Evolutionary conservation across 139 green algal genomes (phyloP), one percentile per base, ranked within the genome.

Genomic region (Diplosphaera chodatii): DNA sequence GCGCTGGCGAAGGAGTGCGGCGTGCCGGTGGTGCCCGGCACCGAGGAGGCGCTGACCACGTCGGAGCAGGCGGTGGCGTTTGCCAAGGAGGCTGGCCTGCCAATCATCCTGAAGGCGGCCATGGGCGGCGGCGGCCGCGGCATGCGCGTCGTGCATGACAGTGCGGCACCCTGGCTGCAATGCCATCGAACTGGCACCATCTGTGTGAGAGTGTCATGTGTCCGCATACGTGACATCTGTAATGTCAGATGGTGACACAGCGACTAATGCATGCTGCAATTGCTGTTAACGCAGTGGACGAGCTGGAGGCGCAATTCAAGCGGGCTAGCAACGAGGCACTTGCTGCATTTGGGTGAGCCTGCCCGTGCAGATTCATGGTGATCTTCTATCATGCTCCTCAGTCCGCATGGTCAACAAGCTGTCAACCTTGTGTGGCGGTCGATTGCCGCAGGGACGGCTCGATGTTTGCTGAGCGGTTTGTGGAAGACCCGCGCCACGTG

Each of bases 381-480:
- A n/a, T n/a, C n/a, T n/a, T n/a, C n/a, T n/a, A n/a, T n/a, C n/a
- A n/a, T n/a, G n/a, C n/a, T n/a, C n/a, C n/a, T n/a, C n/a, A n/a
- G n/a, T n/a, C n/a, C n/a, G n/a, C n/a, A n/a, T n/a, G n/a, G n/a
- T n/a, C n/a, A n/a, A n/a, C n/a, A n/a, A n/a, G n/a, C n/a, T n/a
- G n/a, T n/a, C n/a, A n/a, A n/a, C n/a, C n/a, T n/a, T 48, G 6
- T 48, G 37, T 48, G 10, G 37, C 10, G 37, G 6, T 6, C 37
- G 37, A 20, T 10, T 10, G 18, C n/a, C 34, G 18, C 63, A 34
- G 29, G 31, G 13, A n/a, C 27, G 91, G 90, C 34, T 81, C 84
- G 73, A 98, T 99, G 89, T 98, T 98, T 69, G 79, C 97, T 1
- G 94, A 99, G 80, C 92, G 93, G 73, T 97, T 90, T 78, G 86